Evolutionary conservation across 2,329 filamentous ascomycete genomes (phyloP).

Genomic region (Cadophora malorum): DNA sequence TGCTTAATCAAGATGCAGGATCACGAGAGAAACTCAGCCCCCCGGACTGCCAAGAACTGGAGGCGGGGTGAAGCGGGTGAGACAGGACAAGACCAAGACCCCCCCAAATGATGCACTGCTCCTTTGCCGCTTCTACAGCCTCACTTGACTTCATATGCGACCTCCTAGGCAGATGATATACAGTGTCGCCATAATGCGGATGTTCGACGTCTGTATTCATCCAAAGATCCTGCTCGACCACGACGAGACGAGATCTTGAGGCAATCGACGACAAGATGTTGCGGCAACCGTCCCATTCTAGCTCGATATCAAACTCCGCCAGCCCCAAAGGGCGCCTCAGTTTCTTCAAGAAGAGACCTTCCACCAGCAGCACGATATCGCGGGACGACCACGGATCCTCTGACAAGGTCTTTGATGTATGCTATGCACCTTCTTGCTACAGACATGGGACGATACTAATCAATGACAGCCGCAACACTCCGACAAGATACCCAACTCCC

Average conservation of each 20-base stretch:
- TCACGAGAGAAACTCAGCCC: conserved; percentile 6
- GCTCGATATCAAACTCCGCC: conserved; percentile 31
- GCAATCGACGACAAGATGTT: conserved; percentile 29
- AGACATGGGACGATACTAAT: conserved; percentile 20
- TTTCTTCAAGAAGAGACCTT: conserved; percentile 34
- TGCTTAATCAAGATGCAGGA: not conserved
- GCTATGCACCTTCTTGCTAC: conserved; percentile 1
- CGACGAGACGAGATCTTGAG: conserved; percentile 15
- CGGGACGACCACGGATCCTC: conserved; percentile 26
- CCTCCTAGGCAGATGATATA: not conserved
- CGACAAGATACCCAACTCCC: conserved; percentile 36
- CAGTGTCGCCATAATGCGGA: conserved; percentile 29
- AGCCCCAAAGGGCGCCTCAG: conserved; percentile 32
- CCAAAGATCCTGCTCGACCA: conserved; percentile 23
- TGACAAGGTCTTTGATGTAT: conserved; percentile 34
- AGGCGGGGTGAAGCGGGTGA: conserved; percentile 14
- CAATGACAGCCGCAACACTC: conserved; percentile 30
- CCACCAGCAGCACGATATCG: conserved; percentile 20
- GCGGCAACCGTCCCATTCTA: conserved; percentile 35
- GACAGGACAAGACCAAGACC: not conserved
- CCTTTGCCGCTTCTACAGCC: not conserved
- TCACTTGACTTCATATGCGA: conserved; percentile 10
- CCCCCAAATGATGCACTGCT: not conserved
- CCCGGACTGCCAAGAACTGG: conserved; percentile 3
- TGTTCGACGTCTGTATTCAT: conserved; percentile 13